Conservation (phyloP, 306 rosid species). For the Acacia confusa region DNA sequence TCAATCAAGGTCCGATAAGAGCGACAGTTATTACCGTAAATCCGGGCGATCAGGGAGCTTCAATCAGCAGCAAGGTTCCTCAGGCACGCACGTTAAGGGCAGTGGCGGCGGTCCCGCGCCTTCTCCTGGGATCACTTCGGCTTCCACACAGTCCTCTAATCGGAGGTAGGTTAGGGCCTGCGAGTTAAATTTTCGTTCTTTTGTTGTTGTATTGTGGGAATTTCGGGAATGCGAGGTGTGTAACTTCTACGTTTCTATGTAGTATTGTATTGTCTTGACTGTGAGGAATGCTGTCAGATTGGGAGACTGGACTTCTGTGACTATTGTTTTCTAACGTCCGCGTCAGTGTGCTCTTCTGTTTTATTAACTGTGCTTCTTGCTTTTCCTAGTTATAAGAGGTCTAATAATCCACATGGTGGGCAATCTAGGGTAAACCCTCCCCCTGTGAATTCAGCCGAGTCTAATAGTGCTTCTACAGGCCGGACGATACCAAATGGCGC, state of each 20-base stretch:
- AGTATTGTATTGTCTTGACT: not conserved
- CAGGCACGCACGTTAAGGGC: slow-evolving; percentile 60
- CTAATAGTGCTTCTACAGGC: slow-evolving; percentile 47
- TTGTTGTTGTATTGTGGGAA: not conserved
- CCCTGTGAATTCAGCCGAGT: slow-evolving; percentile 52
- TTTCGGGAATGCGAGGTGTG: not conserved
- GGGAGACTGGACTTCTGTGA: not conserved
- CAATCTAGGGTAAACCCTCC: slow-evolving; percentile 70
- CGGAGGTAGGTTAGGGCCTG: slow-evolving; percentile 61
- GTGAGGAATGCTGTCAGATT: not conserved
- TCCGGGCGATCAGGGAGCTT: slow-evolving; percentile 50
- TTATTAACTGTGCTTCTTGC: slow-evolving; percentile 33
- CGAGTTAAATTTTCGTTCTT: not conserved
- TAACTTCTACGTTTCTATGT: not conserved
- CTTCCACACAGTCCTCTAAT: slow-evolving; percentile 33
- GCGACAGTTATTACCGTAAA: slow-evolving; percentile 61
- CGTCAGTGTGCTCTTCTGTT: not conserved
- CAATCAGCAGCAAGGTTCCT: slow-evolving; percentile 57
- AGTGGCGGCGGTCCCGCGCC: slow-evolving; percentile 70
- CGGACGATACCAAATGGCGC: slow-evolving; percentile 71
- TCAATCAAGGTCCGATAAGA: slow-evolving; percentile 94
- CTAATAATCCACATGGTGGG: slow-evolving; percentile 85
- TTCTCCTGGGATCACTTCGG: slow-evolving; percentile 44
- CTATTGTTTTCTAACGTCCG: not conserved
- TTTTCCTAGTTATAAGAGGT: slow-evolving; percentile 64